Conservation (phyloP, 768 basidiomycete genomes). For the Trametes cingulata region DNA sequence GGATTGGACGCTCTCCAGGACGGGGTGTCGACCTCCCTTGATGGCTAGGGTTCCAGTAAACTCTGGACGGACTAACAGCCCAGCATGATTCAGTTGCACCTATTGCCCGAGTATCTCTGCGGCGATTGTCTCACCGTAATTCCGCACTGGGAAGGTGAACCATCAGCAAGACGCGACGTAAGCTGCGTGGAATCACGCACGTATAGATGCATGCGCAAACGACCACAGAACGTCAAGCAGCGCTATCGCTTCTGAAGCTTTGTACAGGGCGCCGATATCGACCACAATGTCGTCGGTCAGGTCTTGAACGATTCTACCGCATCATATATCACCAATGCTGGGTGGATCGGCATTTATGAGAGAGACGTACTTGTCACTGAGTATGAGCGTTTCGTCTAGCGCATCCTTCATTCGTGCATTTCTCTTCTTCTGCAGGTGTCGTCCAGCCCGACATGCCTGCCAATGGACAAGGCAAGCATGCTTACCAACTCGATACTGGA, state of each 20-base stretch:
- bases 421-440: slow-evolving; percentile 66
- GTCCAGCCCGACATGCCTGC: neutral
- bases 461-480: neutral
- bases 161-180: neutral
- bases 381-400: slow-evolving; percentile 82
- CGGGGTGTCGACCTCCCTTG: slow-evolving; percentile 86
- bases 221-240: slow-evolving; percentile 89
- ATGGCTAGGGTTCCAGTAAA: slow-evolving; percentile 89
- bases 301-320: slow-evolving; percentile 71
- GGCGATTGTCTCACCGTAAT: slow-evolving; percentile 42
- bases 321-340: neutral
- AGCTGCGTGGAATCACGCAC: slow-evolving; percentile 44
- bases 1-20: slow-evolving; percentile 73
- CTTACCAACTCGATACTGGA: slow-evolving; percentile 81
- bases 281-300: slow-evolving; percentile 69
- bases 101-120: neutral
- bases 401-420: slow-evolving; percentile 90
- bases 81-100: neutral
- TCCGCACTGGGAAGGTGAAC: slow-evolving; percentile 39
- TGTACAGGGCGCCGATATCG: slow-evolving; percentile 81
- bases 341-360: neutral
- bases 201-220: slow-evolving; percentile 80
- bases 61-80: slow-evolving; percentile 75
- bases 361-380: slow-evolving; percentile 71
- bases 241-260: slow-evolving; percentile 90